These are phyloP conservation scores for Camellia oleifera DNA, from an alignment of 179 eudicot species.

Conservation along the genomic window DNA sequence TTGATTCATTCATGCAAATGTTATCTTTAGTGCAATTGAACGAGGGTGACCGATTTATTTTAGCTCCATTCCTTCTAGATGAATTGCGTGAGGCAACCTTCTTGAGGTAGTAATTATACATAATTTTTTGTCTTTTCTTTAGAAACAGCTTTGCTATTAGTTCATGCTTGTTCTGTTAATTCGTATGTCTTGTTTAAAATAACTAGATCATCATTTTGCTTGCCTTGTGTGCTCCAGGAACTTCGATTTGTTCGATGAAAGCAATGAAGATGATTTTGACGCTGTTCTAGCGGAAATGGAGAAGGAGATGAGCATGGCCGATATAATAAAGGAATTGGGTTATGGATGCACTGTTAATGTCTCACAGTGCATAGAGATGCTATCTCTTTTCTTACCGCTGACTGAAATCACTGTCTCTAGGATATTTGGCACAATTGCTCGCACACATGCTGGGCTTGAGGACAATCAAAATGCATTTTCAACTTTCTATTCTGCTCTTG, in stretches of 20 bases:
- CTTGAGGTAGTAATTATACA: slow-evolving; percentile 42
- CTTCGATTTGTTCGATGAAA: slow-evolving; percentile 53
- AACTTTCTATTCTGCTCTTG: slow-evolving; percentile 71
- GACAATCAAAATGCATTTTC: slow-evolving; percentile 49
- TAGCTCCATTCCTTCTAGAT: slow-evolving; percentile 69
- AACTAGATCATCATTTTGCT: neutral
- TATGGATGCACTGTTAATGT: slow-evolving; percentile 74
- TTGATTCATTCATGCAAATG: slow-evolving; percentile 78
- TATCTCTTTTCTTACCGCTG: slow-evolving; percentile 75
- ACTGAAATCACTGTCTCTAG: slow-evolving; percentile 66
- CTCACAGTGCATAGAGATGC: slow-evolving; percentile 71
- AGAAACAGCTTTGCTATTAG: slow-evolving; percentile 6
- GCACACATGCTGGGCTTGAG: slow-evolving; percentile 62
- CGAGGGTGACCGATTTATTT: slow-evolving; percentile 46
- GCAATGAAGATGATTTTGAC: slow-evolving; percentile 66
- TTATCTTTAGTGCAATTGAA: slow-evolving; percentile 54
- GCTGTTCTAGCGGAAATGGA: slow-evolving; percentile 85
- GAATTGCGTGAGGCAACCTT: slow-evolving; percentile 46
- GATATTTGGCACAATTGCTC: slow-evolving; percentile 65
- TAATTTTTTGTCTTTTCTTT: neutral
- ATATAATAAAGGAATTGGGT: slow-evolving; percentile 77
- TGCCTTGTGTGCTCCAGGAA: slow-evolving; percentile 40
- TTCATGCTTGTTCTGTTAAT: neutral
- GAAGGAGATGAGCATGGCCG: slow-evolving; percentile 78
- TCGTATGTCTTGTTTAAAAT: neutral